Conservation (phyloP, 1,139 yeast genomes). For the Zygoascus hellenicus region DNA sequence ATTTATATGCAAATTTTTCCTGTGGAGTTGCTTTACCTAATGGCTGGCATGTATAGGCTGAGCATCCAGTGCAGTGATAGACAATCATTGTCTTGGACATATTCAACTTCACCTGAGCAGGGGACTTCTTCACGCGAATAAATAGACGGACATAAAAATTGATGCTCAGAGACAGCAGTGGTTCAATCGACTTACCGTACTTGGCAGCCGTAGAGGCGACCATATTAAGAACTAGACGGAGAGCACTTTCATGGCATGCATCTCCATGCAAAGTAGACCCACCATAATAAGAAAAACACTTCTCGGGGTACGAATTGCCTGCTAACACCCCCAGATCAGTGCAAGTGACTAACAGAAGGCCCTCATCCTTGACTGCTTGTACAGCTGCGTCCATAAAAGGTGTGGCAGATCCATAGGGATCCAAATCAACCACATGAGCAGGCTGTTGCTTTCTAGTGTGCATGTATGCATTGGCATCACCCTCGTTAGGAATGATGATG, state of each 20-base stretch:
- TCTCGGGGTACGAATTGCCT: constrained; percentile 94
- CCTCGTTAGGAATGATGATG: constrained; percentile 60
- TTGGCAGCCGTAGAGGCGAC: constrained; percentile 82
- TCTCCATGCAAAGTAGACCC: constrained; percentile 79
- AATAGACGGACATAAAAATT: constrained; percentile 90
- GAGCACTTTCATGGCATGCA: constrained; percentile 88
- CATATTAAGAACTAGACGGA: constrained; percentile 72
- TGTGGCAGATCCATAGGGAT: constrained; percentile 96
- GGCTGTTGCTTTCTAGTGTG: constrained; percentile 42
- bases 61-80: constrained; percentile 86
- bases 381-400: constrained; percentile 91
- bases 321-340: constrained; percentile 95
- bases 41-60: constrained; percentile 61
- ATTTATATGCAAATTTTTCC: constrained; percentile 40
- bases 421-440: constrained; percentile 78
- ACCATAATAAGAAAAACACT: constrained; percentile 93
- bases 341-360: constrained; percentile 82
- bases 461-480: constrained; percentile 88
- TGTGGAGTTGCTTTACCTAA: constrained; percentile 54
- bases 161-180: constrained; percentile 74
- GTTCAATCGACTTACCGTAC: constrained; percentile 81
- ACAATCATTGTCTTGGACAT: constrained; percentile 66
- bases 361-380: constrained; percentile 74
- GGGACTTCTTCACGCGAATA: constrained; percentile 68
- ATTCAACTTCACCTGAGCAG: constrained; percentile 70